Base-by-base conservation (phyloP, 768 basidiomycete genomes). In the Mycena olivaceomarginata region DNA sequence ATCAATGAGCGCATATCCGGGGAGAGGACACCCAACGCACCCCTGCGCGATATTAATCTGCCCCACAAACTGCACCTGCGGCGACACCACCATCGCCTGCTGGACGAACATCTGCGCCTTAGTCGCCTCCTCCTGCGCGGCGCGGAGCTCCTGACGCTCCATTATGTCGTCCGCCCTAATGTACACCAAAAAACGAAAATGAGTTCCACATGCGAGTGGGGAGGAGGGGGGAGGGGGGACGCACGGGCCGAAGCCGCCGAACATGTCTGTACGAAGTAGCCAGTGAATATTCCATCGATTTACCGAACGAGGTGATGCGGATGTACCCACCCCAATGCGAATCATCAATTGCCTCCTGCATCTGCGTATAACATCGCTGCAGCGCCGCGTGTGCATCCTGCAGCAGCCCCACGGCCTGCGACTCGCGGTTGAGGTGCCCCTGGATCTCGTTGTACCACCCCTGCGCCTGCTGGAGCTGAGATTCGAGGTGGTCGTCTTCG, bases 401-500 rank as follows among this genome's bases (percentile, higher is more conserved):
- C 22, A 90, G 82, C 8, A 89, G 74, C 67, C 87, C 85, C 12
- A 86, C 82, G 9, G 86, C 88, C 51, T 86, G 86, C 57, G 85
- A 87, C 81, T 89, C 88, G n/a, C 80, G 75, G 60, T 87, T 88
- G 9, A 89, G 72, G 8, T 76, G 77, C 31, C 78, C 80, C 71
- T 89, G 88, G 20, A 87, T 81, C 72, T 85, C 77, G 53, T 87
- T 85, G 76, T 89, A 84, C 12, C 80, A 76, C 31, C 70, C 80
- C 45, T 86, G 83, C 0, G 86, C 85, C 37, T 79, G 81, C n/a
- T 82, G 78, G 20, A 89, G 79, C 53, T 87, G 82, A 57, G 87
- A 83, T 79, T 89, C 88, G 20, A 89, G 82, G 25, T 80, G 82
- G 76, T 89, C 89, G 60, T 89, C 89, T 74, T 89, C 88, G 43